phyloP scores from a whole-genome alignment of 495 filamentous ascomycete species.

The Aspergillus panamensis region DNA sequence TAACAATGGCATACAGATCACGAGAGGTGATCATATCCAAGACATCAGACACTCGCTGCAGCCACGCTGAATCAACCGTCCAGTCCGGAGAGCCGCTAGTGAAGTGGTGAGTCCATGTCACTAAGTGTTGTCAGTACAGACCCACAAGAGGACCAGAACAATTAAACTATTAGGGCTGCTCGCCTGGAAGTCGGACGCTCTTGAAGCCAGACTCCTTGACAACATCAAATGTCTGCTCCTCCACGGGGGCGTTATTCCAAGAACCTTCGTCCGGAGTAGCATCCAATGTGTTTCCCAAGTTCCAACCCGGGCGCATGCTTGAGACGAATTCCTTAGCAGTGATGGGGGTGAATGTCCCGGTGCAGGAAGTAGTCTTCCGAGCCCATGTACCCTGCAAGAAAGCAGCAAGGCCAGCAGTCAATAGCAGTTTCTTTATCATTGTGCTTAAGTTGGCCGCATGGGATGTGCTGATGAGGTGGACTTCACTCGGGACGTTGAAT shows the following conservation, averaged over 20 bases:
- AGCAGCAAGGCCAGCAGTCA: conserved; percentile 13
- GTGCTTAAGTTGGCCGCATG: not conserved
- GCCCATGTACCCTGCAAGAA: conserved; percentile 15
- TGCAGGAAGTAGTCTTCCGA: conserved; percentile 23
- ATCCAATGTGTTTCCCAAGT: conserved; percentile 55
- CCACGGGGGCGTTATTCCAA: conserved; percentile 55
- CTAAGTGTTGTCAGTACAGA: conserved; percentile 25
- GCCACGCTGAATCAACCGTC: conserved; percentile 52
- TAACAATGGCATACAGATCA: conserved; percentile 52
- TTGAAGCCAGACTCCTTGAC: conserved; percentile 56
- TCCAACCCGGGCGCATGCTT: conserved; percentile 42
- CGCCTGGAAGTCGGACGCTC: conserved; percentile 56
- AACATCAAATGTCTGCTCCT: conserved; percentile 46
- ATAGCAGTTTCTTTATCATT: conserved; percentile 12
- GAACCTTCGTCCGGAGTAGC: conserved; percentile 54
- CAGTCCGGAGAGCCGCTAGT: conserved; percentile 47
- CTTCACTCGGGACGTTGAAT: not conserved
- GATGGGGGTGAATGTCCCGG: conserved; percentile 35
- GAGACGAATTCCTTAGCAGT: conserved; percentile 35
- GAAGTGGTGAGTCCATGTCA: conserved; percentile 60
- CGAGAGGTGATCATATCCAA: conserved; percentile 53
- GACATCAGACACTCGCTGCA: conserved; percentile 58
- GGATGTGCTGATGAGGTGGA: conserved; percentile 2
- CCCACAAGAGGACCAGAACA: not conserved
- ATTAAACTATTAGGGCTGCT: not conserved